Evolutionary conservation across 1,284 basidiomycete genomes (phyloP).

Genomic region (Sanguinoderma infundibulare): DNA sequence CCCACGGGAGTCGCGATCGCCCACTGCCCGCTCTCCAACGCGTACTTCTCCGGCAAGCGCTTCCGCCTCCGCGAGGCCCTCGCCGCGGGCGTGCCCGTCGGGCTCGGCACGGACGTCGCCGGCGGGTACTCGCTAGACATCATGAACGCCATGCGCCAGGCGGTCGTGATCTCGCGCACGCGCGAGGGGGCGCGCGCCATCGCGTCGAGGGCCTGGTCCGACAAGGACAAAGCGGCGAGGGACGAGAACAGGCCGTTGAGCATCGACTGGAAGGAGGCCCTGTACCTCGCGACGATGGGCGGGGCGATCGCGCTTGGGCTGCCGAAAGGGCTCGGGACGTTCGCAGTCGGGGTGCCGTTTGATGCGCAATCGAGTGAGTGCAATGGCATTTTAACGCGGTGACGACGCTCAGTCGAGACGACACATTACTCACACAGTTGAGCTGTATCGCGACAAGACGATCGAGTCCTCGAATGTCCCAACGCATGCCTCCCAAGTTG

Average conservation of each 20-base stretch:
- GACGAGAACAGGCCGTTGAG: conserved; percentile 22
- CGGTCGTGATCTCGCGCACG: conserved; percentile 73
- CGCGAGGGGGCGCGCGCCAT: conserved; percentile 60
- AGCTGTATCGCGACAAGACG: conserved; percentile 35
- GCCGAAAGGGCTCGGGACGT: conserved; percentile 50
- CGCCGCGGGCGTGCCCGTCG: conserved; percentile 63
- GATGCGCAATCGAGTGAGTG: conserved; percentile 81
- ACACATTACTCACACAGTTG: background rate
- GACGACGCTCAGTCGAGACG: background rate
- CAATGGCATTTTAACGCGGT: background rate
- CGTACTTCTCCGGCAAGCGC: conserved; percentile 79
- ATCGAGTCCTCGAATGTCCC: too few relatives aligned
- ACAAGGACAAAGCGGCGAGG: background rate
- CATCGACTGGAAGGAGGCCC: conserved; percentile 69
- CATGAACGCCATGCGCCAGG: conserved; percentile 78
- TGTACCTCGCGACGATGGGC: conserved; percentile 81
- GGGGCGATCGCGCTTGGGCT: conserved; percentile 73
- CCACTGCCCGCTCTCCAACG: conserved; percentile 86
- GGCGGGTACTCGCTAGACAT: conserved; percentile 83
- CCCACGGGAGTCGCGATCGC: conserved; percentile 66
- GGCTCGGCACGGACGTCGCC: conserved; percentile 84
- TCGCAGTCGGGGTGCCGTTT: conserved; percentile 73
- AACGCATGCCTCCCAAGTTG: too few relatives aligned
- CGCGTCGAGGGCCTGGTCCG: conserved; percentile 14
- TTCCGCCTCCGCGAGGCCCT: conserved; percentile 80